Conservation (phyloP, 2,329 filamentous ascomycete species). For the Alternaria infectoria region DNA sequence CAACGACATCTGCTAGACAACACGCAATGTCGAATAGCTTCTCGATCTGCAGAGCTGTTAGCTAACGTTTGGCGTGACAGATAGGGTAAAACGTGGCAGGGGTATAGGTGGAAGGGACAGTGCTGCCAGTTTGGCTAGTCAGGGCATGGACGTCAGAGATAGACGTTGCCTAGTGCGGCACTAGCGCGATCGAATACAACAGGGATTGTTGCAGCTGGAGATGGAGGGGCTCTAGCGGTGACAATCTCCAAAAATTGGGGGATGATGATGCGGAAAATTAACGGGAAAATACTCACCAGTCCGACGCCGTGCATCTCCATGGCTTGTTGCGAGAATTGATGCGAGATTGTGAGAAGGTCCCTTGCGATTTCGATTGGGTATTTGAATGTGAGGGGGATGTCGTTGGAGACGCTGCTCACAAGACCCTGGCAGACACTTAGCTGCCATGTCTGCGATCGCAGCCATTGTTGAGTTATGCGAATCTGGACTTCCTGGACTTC, state of each 20-base stretch:
- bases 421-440: constrained; percentile 70
- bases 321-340: constrained; percentile 72
- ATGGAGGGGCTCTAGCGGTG: constrained; percentile 25
- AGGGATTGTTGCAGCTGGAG: constrained; percentile 27
- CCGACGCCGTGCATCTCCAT: constrained; percentile 78
- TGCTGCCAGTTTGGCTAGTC: constrained; percentile 22
- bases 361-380: constrained; percentile 68
- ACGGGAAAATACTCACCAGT: constrained; percentile 61
- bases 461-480: constrained; percentile 73
- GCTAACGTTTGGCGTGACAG: constrained; percentile 23
- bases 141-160: constrained; percentile 34
- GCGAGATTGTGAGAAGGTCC: constrained; percentile 67
- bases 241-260: constrained; percentile 12
- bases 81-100: constrained; percentile 23
- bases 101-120: constrained; percentile 20
- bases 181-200: constrained; percentile 29
- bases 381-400: constrained; percentile 67
- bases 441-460: constrained; percentile 75
- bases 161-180: constrained; percentile 33
- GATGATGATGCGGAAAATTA: constrained; percentile 17
- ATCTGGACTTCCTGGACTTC: constrained; percentile 73
- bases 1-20: constrained; percentile 75
- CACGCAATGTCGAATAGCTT: constrained; percentile 80
- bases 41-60: constrained; percentile 64
- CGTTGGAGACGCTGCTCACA: constrained; percentile 64